Conservation (phyloP, 2,329 filamentous ascomycete genomes). For the Lasiodiplodia sp. region DNA sequence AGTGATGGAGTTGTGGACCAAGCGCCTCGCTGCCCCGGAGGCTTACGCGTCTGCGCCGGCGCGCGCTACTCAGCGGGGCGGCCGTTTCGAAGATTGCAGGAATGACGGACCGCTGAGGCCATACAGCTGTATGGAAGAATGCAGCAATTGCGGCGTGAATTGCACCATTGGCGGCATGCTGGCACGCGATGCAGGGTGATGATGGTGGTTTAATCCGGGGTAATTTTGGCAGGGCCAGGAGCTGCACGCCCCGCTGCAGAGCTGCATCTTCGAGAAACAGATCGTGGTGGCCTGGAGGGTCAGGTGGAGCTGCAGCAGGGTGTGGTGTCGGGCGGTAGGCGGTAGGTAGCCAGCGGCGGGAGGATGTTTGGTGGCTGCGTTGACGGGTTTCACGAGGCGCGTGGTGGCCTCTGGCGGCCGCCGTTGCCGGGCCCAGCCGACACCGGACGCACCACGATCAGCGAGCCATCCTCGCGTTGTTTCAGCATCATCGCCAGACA, state of each 20-base stretch:
- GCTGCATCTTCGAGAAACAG: background rate
- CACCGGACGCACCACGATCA: conserved; percentile 4
- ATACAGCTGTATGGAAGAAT: background rate
- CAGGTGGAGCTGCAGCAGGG: background rate
- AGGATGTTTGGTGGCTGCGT: background rate
- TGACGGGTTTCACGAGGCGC: conserved; percentile 18
- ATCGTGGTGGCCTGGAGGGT: conserved; percentile 8
- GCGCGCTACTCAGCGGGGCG: conserved; percentile 5
- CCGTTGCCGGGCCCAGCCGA: conserved; percentile 8
- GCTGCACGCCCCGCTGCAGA: conserved; percentile 11
- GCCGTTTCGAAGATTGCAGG: conserved; percentile 27
- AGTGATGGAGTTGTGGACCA: conserved; percentile 13
- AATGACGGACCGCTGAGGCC: conserved; percentile 18
- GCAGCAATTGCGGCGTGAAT: conserved; percentile 9
- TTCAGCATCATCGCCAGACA: conserved; percentile 15
- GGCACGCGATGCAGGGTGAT: background rate
- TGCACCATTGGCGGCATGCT: conserved; percentile 6
- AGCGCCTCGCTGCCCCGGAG: conserved; percentile 17
- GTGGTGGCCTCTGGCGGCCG: background rate
- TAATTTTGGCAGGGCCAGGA: conserved; percentile 12
- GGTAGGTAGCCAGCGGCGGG: background rate
- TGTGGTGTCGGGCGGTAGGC: background rate
- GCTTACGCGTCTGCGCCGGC: conserved; percentile 25
- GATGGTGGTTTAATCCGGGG: conserved; percentile 3
- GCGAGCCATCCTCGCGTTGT: background rate